Conservation (phyloP, 1,284 basidiomycete genomes). For the Moesziomyces antarcticus region DNA sequence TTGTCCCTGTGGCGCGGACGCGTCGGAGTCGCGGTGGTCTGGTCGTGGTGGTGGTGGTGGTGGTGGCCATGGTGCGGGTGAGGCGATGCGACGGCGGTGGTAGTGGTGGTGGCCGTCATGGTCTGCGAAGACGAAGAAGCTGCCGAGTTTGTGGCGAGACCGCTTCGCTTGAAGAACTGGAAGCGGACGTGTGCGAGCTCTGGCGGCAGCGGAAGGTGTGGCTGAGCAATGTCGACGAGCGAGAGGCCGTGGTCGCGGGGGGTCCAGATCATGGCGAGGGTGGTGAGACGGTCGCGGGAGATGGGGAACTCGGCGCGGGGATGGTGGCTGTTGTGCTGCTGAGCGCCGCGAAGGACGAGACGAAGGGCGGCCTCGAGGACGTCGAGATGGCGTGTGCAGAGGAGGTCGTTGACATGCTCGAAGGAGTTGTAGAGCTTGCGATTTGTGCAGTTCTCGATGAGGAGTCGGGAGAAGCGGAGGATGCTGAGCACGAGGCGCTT, state of each 20-base stretch:
- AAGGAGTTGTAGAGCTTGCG: conserved; percentile 96
- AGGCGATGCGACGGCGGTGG: conserved; percentile 17
- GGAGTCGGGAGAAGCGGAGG: conserved; percentile 84
- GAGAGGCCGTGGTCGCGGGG: conserved; percentile 68
- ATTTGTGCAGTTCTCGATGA: conserved; percentile 98
- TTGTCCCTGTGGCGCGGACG: conserved; percentile 36
- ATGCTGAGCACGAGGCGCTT: conserved; percentile 83
- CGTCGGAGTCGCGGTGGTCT: conserved; percentile 34
- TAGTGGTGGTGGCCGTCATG: conserved; percentile 15
- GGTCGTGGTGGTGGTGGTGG: conserved; percentile 14
- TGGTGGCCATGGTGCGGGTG: conserved; percentile 20
- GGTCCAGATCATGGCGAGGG: conserved; percentile 63
- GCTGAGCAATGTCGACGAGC: conserved; percentile 68
- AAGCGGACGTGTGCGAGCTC: conserved; percentile 68
- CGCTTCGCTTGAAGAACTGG: conserved; percentile 69
- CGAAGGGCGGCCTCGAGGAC: conserved; percentile 85
- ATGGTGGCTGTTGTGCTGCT: conserved; percentile 80
- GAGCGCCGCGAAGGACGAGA: conserved; percentile 88
- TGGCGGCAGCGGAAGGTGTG: conserved; percentile 56
- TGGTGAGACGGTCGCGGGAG: conserved; percentile 55
- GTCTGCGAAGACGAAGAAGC: conserved; percentile 19
- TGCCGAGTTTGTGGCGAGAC: conserved; percentile 2
- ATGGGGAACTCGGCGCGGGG: conserved; percentile 58
- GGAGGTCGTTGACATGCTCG: conserved; percentile 91
- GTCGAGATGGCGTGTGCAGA: conserved; percentile 89